Evolutionary conservation across 2,329 filamentous ascomycete genomes (phyloP), one percentile per base, ranked within the genome.

Genomic region (Colletotrichum graminicola): DNA sequence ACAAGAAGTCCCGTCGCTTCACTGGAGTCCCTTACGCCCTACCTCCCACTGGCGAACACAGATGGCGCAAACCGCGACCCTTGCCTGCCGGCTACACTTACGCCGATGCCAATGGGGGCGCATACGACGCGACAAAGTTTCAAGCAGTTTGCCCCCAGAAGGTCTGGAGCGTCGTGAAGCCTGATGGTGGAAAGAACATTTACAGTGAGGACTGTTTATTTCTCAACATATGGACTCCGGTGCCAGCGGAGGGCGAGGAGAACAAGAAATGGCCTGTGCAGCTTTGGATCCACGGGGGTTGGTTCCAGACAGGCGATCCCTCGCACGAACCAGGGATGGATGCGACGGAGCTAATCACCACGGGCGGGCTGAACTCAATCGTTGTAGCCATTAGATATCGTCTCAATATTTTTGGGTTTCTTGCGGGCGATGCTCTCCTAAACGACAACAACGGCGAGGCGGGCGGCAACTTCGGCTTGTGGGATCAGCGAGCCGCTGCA

Each of bases 401-500:
- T 1, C 78, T 86, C 66, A 85, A 85, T 36, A 76, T 85, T 0
- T 86, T 87, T 51, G 85, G 85, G 0, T 87, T 87, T 72, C 75
- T 87, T 4, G 82, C 83, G 1, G 81, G 84, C 2, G 68, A 79
- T 4, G 80, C 82, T 14, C 77, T 85, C 4, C 61, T 77, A 1
- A 57, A 64, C 0, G 77, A 80, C 10, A 77, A 76, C 62, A 23
- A 29, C 34, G 41, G 54, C 39, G 29, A 65, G 21, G 55, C 75
- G 52, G 26, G 66, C 54, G 18, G 74, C 75, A 77, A 81, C 79
- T 4, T 84, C 82, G 85, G 84, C 1, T 75, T 88, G 1, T 80
- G 81, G 5, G 86, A 89, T 75, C 87, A 89, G 74, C 82, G 86
- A 1, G 73, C 79, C 1, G 85, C 85, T 0, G 77, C 88, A 0